Base-by-base conservation (phyloP, 306 rosid genomes). In the Quercus suber region DNA sequence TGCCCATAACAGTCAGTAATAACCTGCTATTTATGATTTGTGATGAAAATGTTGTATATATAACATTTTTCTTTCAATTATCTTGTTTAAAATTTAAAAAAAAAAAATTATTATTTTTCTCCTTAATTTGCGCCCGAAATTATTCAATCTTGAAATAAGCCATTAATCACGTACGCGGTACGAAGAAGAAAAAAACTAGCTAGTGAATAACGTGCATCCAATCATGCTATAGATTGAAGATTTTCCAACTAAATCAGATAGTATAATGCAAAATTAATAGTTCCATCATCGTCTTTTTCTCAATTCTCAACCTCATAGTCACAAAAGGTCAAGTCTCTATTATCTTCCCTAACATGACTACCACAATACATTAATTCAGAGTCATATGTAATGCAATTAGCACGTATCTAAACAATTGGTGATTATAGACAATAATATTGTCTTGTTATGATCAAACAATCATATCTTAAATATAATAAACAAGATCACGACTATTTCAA, bases 71-170 rank as follows among this genome's bases (percentile, higher is more conserved):
- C 45, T 41, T 41, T 41, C 12, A 41, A 41, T 41, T 2, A 41
- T 8, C 45, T 41, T 41, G 45, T 41, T 41, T 41, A 0, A 41
- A 35, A 35, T 1, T 23, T 5, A 0, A 8, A 7, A 8, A 37
- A 37, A 33, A n/a, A n/a, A n/a, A n/a, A n/a, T 31, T 31, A 35
- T 41, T 41, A 41, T 41, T 8, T 41, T 41, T 20, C 71, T 74
- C 80, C 82, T 23, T 33, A 74, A 69, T 55, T 61, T 30, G 27
- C 86, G 86, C 83, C 83, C 83, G 37, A 3, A 53, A 78, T 74
- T 35, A 27, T 59, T 61, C 73, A 15, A 41, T 8, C 45, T 68
- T 20, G 35, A 33, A 68, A 35, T 12, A 1, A n/a, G 52, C 52
- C 15, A 68, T 18, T 68, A 19, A 35, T 35, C 72, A 35, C 72